Evolutionary conservation across 192 early-diverging fungal genomes (phyloP), one percentile per base, ranked within the genome.

Genomic region (Backusella mclennaniae): DNA sequence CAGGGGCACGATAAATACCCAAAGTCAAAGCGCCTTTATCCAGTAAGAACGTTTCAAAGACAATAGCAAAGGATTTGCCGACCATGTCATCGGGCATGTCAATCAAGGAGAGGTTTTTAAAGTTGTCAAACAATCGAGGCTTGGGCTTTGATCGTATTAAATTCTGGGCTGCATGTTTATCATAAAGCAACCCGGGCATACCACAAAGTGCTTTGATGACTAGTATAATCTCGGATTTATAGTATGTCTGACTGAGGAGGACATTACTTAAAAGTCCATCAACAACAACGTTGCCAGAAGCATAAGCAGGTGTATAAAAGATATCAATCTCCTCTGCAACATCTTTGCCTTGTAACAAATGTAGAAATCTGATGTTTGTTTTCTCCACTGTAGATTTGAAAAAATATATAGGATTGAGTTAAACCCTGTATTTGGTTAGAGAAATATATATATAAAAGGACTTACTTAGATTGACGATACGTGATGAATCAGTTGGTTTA

Each of bases 191-290:
- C 17, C 77, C 80, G 1, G 76, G 76, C 80, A 92, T 83, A 2
- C 92, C 92, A 74, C 90, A 91, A 19, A 92, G 80, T 15, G 87
- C 46, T 67, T 90, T 88, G 69, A 92, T 86, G 4, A 91, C 82
- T 29, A 88, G 86, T 33, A 93, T 35, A 67, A 92, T 86, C 21
- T 82, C 84, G 0, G 87, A 80, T 46, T 90, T 90, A 59, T 86
- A 84, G 66, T 87, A 89, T 0, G 88, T 80, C 21, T 87, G 87
- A 59, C 78, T 83, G 23, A 79, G 44, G 2, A 92, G 79, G 1
- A 91, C 82, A 21, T 86, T 81, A 66, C 87, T 87, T 14, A 93
- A 67, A 76, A 92, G 81, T 23, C 79, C 80, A 17, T 84, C 85
- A 1, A 82, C 82, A 2, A 93, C 78, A 11, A 91, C 91, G 35